Conservation (phyloP, 768 basidiomycete genomes). For the Boletus sp. region DNA sequence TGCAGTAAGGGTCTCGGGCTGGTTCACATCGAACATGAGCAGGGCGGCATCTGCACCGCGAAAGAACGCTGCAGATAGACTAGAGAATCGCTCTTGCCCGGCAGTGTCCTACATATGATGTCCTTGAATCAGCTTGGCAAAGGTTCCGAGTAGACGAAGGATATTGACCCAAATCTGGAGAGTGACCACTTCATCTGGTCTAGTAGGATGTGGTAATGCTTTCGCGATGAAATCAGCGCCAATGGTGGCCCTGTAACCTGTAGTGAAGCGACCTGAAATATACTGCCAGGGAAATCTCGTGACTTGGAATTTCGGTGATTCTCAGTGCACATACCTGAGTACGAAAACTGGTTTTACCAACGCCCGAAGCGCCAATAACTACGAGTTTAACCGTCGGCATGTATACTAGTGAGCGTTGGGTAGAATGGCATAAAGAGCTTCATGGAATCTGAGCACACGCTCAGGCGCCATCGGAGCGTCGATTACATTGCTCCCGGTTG, state of each 20-base stretch:
- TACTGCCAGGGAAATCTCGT: constrained; percentile 45
- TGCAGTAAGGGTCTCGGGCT: constrained; percentile 55
- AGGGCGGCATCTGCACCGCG: constrained; percentile 81
- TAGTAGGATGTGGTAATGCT: constrained; percentile 58
- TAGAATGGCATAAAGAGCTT: constrained; percentile 16
- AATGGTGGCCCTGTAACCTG: constrained; percentile 80
- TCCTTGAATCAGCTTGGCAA: constrained; percentile 3
- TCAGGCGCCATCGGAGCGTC: not conserved
- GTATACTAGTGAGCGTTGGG: constrained; percentile 7
- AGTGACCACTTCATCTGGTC: constrained; percentile 54
- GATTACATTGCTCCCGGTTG: constrained; percentile 2
- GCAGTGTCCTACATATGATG: constrained; percentile 63
- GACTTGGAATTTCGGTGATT: not conserved
- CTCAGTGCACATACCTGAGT: constrained; percentile 52
- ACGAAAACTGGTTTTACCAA: constrained; percentile 84
- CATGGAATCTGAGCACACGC: not conserved
- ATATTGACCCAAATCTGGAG: constrained; percentile 66
- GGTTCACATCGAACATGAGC: constrained; percentile 78
- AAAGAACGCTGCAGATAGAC: constrained; percentile 79
- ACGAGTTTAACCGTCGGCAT: constrained; percentile 82
- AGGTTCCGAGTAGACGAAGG: not conserved
- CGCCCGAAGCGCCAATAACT: constrained; percentile 77
- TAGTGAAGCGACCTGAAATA: constrained; percentile 72
- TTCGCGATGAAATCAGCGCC: constrained; percentile 89
- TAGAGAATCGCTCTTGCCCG: constrained; percentile 87